Percentiles rank a stretch among this genome's conserved stretches.
These are phyloP conservation scores for Mortierella antarctica DNA, from an alignment of 192 early-diverging fungal species.

Conservation along the genomic window DNA sequence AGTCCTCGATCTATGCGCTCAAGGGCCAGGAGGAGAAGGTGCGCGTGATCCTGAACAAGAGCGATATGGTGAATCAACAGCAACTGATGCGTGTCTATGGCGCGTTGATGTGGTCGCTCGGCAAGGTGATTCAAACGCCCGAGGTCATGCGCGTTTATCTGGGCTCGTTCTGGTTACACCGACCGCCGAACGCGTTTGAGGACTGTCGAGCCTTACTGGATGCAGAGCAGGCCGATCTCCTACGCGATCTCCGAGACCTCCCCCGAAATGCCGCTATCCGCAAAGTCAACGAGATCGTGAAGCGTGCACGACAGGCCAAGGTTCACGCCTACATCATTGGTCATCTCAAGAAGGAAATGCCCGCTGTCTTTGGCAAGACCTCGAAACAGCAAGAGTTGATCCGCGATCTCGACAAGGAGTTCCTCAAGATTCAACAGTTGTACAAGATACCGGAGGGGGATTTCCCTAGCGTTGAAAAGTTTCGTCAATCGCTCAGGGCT, in stretches of 20 bases:
- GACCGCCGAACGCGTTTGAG: constrained; percentile 72
- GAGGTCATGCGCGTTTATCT: constrained; percentile 91
- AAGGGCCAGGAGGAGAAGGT: constrained; percentile 91
- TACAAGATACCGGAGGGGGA: constrained; percentile 83
- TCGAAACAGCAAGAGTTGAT: constrained; percentile 80
- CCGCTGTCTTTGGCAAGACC: constrained; percentile 82
- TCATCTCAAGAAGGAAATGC: constrained; percentile 86
- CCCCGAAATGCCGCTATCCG: constrained; percentile 85
- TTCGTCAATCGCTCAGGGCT: constrained; percentile 71
- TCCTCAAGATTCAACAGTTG: constrained; percentile 75
- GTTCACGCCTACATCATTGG: constrained; percentile 90
- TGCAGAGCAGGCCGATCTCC: constrained; percentile 81
- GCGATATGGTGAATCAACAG: constrained; percentile 87
- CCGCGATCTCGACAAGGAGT: constrained; percentile 77
- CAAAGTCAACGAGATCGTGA: constrained; percentile 93
- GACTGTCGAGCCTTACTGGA: constrained; percentile 77
- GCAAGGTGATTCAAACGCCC: constrained; percentile 87
- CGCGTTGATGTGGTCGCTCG: constrained; percentile 93
- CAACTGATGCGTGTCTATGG: constrained; percentile 93
- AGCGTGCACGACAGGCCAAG: constrained; percentile 79
- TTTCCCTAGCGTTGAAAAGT: constrained; percentile 83
- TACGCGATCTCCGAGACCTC: constrained; percentile 77
- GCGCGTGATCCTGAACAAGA: constrained; percentile 88
- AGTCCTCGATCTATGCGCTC: constrained; percentile 77
- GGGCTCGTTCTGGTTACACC: constrained; percentile 83